These are phyloP conservation scores for Manihot esculenta DNA, from an alignment of 441 rosid species.

Conservation along the genomic window DNA sequence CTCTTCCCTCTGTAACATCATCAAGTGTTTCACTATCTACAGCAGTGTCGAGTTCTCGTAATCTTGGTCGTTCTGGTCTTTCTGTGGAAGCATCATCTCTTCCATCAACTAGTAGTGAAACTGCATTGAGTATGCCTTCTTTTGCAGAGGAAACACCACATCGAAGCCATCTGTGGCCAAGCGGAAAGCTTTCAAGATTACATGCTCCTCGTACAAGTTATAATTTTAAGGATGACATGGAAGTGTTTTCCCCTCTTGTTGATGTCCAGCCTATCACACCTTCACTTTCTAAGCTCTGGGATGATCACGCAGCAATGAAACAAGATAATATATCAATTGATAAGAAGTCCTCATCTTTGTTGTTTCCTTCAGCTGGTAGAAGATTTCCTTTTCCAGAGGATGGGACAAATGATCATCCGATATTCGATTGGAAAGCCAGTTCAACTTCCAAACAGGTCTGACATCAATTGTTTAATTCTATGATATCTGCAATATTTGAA, in stretches of 20 bases:
- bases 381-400: slow-evolving; percentile 70
- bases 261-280: slow-evolving; percentile 81
- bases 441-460: slow-evolving; percentile 75
- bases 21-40: slow-evolving; percentile 52
- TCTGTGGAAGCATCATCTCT: slow-evolving; percentile 40
- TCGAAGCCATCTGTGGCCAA: slow-evolving; percentile 57
- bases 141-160: slow-evolving; percentile 68
- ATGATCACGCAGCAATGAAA: slow-evolving; percentile 50
- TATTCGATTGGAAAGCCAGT: slow-evolving; percentile 74
- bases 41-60: slow-evolving; percentile 46
- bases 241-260: slow-evolving; percentile 83
- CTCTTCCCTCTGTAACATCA: slow-evolving; percentile 79
- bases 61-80: slow-evolving; percentile 36
- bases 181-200: slow-evolving; percentile 67
- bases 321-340: slow-evolving; percentile 52
- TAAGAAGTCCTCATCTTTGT: slow-evolving; percentile 63
- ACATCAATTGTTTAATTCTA: slow-evolving; percentile 7
- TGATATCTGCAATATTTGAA: neutral
- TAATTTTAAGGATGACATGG: slow-evolving; percentile 91
- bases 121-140: slow-evolving; percentile 38
- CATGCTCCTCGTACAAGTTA: slow-evolving; percentile 67
- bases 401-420: slow-evolving; percentile 57
- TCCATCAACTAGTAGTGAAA: slow-evolving; percentile 34
- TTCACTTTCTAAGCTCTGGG: slow-evolving; percentile 78
- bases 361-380: slow-evolving; percentile 64